Conservation (phyloP, 2,329 filamentous ascomycete genomes). For the Sphaerulina musiva region DNA sequence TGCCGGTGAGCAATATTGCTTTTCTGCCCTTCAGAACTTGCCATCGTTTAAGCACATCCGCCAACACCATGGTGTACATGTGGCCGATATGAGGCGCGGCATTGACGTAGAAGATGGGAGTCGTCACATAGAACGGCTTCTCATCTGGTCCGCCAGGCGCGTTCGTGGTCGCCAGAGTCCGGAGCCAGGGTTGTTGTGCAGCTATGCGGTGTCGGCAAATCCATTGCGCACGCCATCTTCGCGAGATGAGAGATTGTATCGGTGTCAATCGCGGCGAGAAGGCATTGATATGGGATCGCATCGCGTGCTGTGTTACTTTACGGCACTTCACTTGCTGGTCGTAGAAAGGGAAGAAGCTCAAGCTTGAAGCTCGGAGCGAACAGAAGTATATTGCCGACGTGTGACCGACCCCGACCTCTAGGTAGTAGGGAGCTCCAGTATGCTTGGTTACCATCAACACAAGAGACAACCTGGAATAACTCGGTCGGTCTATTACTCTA, state of each 20-base stretch:
- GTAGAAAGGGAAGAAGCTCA: conserved; percentile 9
- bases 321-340: neutral
- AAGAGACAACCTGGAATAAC: neutral
- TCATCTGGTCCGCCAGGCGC: conserved; percentile 11
- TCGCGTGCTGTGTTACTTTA: conserved; percentile 6
- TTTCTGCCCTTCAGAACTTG: conserved; percentile 64
- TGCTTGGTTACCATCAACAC: too few species aligned
- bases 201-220: conserved; percentile 24
- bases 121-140: conserved; percentile 93
- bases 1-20: conserved; percentile 79
- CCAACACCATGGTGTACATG: conserved; percentile 83
- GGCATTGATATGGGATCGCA: conserved; percentile 5
- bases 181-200: conserved; percentile 15
- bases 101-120: conserved; percentile 99
- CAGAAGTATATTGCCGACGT: neutral
- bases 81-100: conserved; percentile 92
- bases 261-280: conserved; percentile 24
- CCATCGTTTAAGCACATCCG: conserved; percentile 91
- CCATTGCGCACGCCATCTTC: conserved; percentile 35
- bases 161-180: conserved; percentile 15
- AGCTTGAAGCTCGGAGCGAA: conserved; percentile 1
- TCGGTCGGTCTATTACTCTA: too few species aligned
- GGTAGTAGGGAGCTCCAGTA: too few species aligned
- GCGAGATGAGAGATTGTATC: conserved; percentile 29
- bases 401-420: neutral